phyloP scores from a whole-genome alignment of 78 protist genomes.

The Cavenderia fasciculata region DNA sequence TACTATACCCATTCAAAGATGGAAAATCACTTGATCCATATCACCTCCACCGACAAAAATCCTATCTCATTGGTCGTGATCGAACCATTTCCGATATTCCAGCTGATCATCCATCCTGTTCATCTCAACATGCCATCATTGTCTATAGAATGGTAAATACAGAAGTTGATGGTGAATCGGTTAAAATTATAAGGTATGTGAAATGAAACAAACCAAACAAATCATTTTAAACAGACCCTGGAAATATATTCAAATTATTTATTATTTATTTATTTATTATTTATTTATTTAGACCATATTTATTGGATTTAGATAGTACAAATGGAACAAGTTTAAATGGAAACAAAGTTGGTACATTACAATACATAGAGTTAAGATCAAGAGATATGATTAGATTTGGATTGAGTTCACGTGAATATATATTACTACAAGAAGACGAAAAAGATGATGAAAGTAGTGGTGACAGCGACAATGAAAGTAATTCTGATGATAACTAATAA shows the following conservation, averaged over 20 bases:
- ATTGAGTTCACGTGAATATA: slow-evolving; percentile 86
- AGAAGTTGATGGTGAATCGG: not conserved
- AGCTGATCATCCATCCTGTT: slow-evolving; percentile 92
- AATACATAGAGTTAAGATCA: slow-evolving; percentile 82
- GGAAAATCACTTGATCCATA: slow-evolving; percentile 62
- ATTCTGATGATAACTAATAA: not conserved
- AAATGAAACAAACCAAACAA: not conserved
- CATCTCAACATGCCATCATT: slow-evolving; percentile 94
- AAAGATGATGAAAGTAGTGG: not conserved
- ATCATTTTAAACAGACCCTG: not conserved
- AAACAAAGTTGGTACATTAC: slow-evolving; percentile 49
- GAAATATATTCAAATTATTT: not conserved
- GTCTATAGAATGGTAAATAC: slow-evolving; percentile 42
- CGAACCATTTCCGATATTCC: slow-evolving; percentile 88
- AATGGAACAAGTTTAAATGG: slow-evolving; percentile 91
- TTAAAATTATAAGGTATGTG: slow-evolving; percentile 4
- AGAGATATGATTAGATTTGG: slow-evolving; percentile 89
- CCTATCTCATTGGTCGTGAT: slow-evolving; percentile 88
- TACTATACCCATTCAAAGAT: slow-evolving; percentile 89
- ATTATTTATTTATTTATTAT: not conserved
- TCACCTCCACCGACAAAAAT: slow-evolving; percentile 45
- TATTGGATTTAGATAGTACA: slow-evolving; percentile 91
- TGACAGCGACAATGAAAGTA: not conserved
- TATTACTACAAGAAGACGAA: slow-evolving; percentile 80
- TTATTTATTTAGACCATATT: slow-evolving; percentile 76